Percentiles rank a stretch among this genome's conserved stretches.
Evolutionary conservation across 495 filamentous ascomycete genomes (phyloP).

Genomic region (Podospora pseudoanserina): DNA sequence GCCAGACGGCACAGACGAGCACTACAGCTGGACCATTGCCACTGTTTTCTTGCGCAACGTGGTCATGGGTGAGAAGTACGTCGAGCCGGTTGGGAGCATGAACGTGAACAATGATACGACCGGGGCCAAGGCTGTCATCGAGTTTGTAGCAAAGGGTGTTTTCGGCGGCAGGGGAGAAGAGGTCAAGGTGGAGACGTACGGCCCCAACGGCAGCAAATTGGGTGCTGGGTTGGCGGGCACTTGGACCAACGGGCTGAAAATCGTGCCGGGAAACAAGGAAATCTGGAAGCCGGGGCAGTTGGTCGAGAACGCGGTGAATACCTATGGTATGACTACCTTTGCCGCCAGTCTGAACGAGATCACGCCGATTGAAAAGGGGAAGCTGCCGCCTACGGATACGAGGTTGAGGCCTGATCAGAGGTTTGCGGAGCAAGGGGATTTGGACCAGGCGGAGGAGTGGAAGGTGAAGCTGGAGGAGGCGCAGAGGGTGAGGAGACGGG

Average conservation of each 20-base stretch:
- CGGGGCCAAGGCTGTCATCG: slow-evolving; percentile 71
- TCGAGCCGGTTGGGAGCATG: slow-evolving; percentile 90
- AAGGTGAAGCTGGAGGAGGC: slow-evolving; percentile 82
- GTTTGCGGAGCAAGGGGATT: slow-evolving; percentile 73
- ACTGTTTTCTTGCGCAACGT: slow-evolving; percentile 93
- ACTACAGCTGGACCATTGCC: slow-evolving; percentile 77
- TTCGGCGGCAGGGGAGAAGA: slow-evolving; percentile 94
- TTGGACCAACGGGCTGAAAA: slow-evolving; percentile 71
- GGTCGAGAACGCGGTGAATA: slow-evolving; percentile 67
- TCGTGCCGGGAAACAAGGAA: slow-evolving; percentile 59
- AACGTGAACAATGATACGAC: slow-evolving; percentile 74
- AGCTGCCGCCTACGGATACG: slow-evolving; percentile 74
- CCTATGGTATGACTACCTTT: slow-evolving; percentile 84
- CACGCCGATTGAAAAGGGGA: slow-evolving; percentile 68
- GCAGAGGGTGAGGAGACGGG: slow-evolving; percentile 70
- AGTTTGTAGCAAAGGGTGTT: slow-evolving; percentile 92
- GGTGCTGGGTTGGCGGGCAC: slow-evolving; percentile 68
- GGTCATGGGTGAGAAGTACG: slow-evolving; percentile 96
- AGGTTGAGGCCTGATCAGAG: slow-evolving; percentile 87
- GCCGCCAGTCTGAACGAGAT: slow-evolving; percentile 86
- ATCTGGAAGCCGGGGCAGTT: slow-evolving; percentile 77
- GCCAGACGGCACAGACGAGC: slow-evolving; percentile 64
- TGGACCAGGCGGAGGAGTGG: slow-evolving; percentile 78
- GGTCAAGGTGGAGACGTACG: slow-evolving; percentile 68
- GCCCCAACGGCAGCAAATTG: slow-evolving; percentile 56